Conservation (phyloP, 148 eudicot genomes). For the Silene conica region DNA sequence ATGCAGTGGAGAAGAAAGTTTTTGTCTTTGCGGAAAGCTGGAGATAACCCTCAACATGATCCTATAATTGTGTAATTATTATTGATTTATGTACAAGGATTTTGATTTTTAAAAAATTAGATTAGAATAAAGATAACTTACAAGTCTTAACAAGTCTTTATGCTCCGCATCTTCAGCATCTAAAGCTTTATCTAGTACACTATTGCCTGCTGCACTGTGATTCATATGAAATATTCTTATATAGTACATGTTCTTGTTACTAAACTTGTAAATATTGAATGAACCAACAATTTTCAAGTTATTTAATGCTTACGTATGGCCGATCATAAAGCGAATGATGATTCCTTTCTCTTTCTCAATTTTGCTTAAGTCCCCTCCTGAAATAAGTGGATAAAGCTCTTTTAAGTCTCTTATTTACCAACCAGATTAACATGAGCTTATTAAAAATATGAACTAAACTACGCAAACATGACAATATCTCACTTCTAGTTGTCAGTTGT, state of each 20-base stretch:
- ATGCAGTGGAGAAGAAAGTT: conserved; percentile 45
- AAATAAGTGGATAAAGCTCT: not conserved
- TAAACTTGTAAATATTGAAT: not conserved
- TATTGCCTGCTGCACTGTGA: conserved; percentile 38
- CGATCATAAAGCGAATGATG: conserved; percentile 29
- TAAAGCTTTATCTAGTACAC: conserved; percentile 46
- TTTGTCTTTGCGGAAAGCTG: conserved; percentile 61
- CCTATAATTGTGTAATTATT: conserved; percentile 27
- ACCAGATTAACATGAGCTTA: too few species aligned
- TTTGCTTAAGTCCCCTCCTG: conserved; percentile 20
- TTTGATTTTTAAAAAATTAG: not conserved
- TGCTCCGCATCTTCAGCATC: conserved; percentile 45
- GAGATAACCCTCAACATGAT: conserved; percentile 66
- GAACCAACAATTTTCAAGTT: not conserved
- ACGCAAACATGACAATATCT: too few species aligned
- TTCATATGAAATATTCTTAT: not conserved
- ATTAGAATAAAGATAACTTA: conserved; percentile 15
- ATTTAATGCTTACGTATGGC: conserved; percentile 23
- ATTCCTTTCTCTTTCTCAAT: conserved; percentile 25
- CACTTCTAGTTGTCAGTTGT: too few species aligned
- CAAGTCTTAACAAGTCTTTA: conserved; percentile 57
- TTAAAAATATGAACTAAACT: too few species aligned
- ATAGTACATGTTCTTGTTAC: not conserved
- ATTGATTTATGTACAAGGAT: not conserved
- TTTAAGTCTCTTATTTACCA: not conserved